Conservation (phyloP, 1,284 basidiomycete genomes). For the Rhodotorula mucilaginosa region DNA sequence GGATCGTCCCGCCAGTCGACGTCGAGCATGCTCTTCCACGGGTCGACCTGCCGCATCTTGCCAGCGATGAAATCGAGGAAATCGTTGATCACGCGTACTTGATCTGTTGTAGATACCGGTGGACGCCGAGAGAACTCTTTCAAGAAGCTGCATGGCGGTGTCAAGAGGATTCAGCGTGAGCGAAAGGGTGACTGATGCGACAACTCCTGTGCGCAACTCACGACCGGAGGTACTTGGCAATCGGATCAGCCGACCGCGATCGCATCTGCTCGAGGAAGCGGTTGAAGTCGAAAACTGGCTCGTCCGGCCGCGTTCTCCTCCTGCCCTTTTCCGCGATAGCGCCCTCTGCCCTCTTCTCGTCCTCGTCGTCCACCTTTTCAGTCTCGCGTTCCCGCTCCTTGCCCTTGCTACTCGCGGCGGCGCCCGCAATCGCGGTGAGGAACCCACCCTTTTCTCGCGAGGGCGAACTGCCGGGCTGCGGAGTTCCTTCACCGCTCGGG, state of each 20-base stretch:
- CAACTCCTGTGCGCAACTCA: conserved; percentile 48
- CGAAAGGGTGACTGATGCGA: neutral
- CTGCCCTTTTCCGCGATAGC: neutral
- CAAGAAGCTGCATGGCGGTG: conserved; percentile 62
- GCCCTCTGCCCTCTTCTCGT: conserved; percentile 8
- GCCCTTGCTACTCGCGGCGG: neutral
- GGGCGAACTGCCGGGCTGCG: conserved; percentile 13
- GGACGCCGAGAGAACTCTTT: conserved; percentile 80
- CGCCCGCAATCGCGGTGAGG: neutral
- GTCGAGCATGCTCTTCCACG: conserved; percentile 32
- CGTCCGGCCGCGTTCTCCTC: conserved; percentile 11
- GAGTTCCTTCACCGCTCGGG: neutral
- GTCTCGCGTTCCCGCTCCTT: conserved; percentile 11
- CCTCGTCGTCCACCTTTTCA: neutral
- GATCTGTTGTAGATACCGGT: conserved; percentile 82
- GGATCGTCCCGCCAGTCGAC: conserved; percentile 17
- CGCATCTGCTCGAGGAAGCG: conserved; percentile 89
- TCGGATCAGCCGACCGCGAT: conserved; percentile 74
- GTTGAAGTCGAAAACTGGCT: conserved; percentile 69
- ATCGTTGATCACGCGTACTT: conserved; percentile 89
- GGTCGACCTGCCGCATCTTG: conserved; percentile 79
- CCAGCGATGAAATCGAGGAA: conserved; percentile 84
- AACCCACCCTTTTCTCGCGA: conserved; percentile 3
- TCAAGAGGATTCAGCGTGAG: neutral
- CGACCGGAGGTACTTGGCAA: conserved; percentile 88